Conservation (phyloP, 2,329 filamentous ascomycete species). For the Colletotrichum endophyticum region DNA sequence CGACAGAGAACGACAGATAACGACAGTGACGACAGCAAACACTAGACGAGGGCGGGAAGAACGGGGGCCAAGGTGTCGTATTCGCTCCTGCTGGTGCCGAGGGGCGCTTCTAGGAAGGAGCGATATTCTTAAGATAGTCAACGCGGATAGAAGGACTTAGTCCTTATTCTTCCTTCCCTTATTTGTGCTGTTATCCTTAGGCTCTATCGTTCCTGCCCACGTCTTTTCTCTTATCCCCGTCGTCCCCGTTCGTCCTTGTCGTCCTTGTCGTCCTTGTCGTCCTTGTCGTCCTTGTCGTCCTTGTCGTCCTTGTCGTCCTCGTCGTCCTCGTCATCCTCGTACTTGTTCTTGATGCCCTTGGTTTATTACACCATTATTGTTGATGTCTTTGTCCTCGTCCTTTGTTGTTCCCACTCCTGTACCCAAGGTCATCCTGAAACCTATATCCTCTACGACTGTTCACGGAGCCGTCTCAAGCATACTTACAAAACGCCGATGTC, state of each 20-base stretch:
- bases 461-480: background rate
- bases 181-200: too few species aligned
- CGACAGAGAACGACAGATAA: too few species aligned
- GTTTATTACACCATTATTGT: too few species aligned
- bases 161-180: too few species aligned
- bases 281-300: too few species aligned
- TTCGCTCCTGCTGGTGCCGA: background rate
- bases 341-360: background rate
- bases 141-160: too few species aligned
- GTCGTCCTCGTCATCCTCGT: too few species aligned
- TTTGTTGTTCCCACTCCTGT: background rate
- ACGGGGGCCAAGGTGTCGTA: background rate
- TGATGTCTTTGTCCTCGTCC: too few species aligned
- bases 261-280: too few species aligned
- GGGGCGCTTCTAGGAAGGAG: background rate
- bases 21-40: background rate
- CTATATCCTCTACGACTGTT: background rate
- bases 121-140: background rate
- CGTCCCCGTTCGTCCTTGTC: background rate
- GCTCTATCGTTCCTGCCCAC: background rate
- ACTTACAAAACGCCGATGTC: background rate
- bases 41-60: background rate
- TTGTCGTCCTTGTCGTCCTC: too few species aligned
- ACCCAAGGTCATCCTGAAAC: background rate
- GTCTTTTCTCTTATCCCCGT: background rate